These are phyloP conservation scores for Apiotrichum sp. DNA, from an alignment of 1,284 basidiomycete species.

Conservation along the genomic window DNA sequence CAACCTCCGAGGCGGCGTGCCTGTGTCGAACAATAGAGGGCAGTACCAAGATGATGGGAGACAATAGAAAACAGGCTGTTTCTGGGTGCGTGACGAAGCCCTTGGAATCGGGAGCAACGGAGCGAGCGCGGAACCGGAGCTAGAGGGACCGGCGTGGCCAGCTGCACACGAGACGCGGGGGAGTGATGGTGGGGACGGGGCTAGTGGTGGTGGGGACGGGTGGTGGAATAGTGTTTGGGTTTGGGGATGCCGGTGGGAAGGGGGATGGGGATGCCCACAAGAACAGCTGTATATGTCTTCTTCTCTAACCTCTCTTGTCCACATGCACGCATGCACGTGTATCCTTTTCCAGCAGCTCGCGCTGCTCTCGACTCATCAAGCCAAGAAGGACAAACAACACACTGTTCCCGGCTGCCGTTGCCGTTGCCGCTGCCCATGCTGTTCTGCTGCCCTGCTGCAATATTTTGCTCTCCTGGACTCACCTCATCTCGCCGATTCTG, in stretches of 20 bases:
- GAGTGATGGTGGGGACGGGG: neutral
- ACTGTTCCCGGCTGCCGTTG: too few relatives aligned
- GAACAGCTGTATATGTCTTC: neutral
- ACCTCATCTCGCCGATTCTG: conserved; percentile 88
- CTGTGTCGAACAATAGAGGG: neutral
- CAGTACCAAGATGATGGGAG: neutral
- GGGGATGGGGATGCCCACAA: neutral
- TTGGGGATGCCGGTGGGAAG: neutral
- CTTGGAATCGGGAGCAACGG: too few relatives aligned
- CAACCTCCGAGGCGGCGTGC: neutral
- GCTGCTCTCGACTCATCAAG: too few relatives aligned
- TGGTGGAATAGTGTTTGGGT: neutral
- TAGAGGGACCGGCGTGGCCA: neutral
- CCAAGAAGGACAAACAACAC: too few relatives aligned
- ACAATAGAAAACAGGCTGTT: neutral
- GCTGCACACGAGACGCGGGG: neutral
- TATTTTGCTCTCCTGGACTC: conserved; percentile 31
- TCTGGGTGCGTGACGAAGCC: too few relatives aligned
- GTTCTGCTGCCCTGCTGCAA: too few relatives aligned
- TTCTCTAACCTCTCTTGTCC: too few relatives aligned
- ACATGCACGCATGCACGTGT: too few relatives aligned
- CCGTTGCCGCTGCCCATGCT: neutral
- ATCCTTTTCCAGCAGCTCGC: too few relatives aligned
- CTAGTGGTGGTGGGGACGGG: neutral
- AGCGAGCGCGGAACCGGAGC: too few relatives aligned